Conservation (phyloP, 345 rosid species). For the Anacardium occidentale region DNA sequence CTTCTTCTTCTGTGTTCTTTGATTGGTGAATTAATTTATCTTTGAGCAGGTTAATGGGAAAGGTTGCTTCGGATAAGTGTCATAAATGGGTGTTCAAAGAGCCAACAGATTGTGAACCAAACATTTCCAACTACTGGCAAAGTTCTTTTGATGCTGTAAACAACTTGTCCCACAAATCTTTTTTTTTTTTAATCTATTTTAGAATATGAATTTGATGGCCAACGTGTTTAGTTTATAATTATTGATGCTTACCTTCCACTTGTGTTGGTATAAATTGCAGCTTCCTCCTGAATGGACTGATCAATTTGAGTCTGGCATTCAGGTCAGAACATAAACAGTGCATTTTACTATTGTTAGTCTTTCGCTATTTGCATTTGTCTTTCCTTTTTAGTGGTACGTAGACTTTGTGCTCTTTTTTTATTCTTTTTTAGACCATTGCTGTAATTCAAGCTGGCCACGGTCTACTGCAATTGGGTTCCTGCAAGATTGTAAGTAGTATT, state of each 20-base stretch:
- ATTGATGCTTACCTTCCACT: constrained; percentile 27
- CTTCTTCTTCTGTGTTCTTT: constrained; percentile 6
- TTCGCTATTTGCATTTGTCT: neutral
- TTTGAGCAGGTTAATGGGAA: constrained; percentile 87
- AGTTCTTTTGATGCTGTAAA: constrained; percentile 99
- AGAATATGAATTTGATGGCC: neutral
- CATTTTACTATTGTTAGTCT: constrained; percentile 12
- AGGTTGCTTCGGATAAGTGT: constrained; percentile 99
- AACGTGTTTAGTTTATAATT: constrained; percentile 21
- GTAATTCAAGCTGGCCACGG: constrained; percentile 99
- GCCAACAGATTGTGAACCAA: constrained; percentile 93
- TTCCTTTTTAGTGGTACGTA: constrained; percentile 9
- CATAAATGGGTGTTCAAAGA: constrained; percentile 99
- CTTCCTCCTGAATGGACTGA: constrained; percentile 98
- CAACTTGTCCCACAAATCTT: constrained; percentile 4
- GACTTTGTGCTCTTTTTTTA: constrained; percentile 19
- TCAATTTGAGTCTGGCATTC: constrained; percentile 98
- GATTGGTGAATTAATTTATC: constrained; percentile 7
- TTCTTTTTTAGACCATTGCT: constrained; percentile 76
- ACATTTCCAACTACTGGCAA: constrained; percentile 95
- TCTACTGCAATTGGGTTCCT: constrained; percentile 87
- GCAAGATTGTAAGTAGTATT: constrained; percentile 78
- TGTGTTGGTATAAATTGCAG: constrained; percentile 53
- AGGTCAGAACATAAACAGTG: constrained; percentile 46
- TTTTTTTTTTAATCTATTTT: neutral